Base-by-base conservation (phyloP, 1,284 basidiomycete genomes). In the Athelia sp. region DNA sequence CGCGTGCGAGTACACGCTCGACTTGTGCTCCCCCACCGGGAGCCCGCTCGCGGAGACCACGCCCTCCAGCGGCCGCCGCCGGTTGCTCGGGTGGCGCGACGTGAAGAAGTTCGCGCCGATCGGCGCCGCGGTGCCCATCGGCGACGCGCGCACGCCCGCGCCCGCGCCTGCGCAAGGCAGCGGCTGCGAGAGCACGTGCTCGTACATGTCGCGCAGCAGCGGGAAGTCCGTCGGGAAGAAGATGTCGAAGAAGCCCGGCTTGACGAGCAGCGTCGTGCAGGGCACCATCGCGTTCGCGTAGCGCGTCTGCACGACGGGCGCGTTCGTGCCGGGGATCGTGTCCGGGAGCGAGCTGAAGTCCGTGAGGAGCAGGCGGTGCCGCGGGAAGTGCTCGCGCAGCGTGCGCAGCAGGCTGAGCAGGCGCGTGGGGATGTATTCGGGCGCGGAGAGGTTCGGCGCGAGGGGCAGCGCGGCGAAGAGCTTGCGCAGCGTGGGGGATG, bases 221-320 rank as follows among this genome's bases (percentile, higher is more conserved):
- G 83, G 80, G 58, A 99, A 99, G 63, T 95, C 74, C 6, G 96
- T 99, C 1, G 97, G 97, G 74, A 99, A 99, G 75, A 99, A 94
- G 56, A 99, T 99, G 69, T 99, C 97, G 67, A 99, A 99, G 71
- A 85, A 96, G 11, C 97, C 97, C 62, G 92, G 97, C 56, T 88
- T 85, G 50, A 99, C 97, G 57, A 96, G 81, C 53, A 98, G 82
- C 15, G 92, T 98, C 52, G 86, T 78, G 58, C 92, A 94, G 2
- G 97, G 89, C 3, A 98, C 85, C 67, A 93, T 96, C 45, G 79
- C 79, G 51, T 87, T 88, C 31, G 81, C 79, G 62, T 89, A 87
- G 46, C 93, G 81, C 17, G 97, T 99, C 71, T 99, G 97, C 21
- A 99, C 97, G 18, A 99, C 97, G 6, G 97, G 97, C 0, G 90